Evolutionary conservation across 2,329 filamentous ascomycete species (phyloP).

Genomic region (Sordariomycetes sp.): DNA sequence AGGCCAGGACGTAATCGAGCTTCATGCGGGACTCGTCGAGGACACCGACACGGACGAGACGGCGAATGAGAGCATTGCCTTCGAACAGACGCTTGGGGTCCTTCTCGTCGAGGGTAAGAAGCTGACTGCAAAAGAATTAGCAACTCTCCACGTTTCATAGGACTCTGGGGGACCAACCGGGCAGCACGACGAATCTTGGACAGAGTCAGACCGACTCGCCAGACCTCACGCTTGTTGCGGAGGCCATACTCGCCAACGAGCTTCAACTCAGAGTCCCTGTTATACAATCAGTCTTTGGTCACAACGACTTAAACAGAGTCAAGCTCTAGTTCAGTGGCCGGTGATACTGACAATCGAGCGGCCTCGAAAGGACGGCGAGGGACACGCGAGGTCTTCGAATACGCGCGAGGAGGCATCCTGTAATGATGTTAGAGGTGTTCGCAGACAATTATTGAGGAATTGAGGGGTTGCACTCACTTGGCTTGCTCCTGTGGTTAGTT

Average conservation of each 20-base stretch:
- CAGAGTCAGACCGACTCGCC: slow-evolving; percentile 98
- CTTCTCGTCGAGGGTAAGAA: slow-evolving; percentile 99
- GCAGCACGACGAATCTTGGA: slow-evolving; percentile 99
- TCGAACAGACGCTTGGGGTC: slow-evolving; percentile 99
- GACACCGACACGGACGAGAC: slow-evolving; percentile 98
- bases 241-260: slow-evolving; percentile 99
- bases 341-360: slow-evolving; percentile 97
- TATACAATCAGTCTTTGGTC: slow-evolving; percentile 55
- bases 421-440: slow-evolving; percentile 15
- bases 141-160: neutral
- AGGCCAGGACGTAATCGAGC: slow-evolving; percentile 99
- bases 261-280: slow-evolving; percentile 98
- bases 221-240: slow-evolving; percentile 99
- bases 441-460: slow-evolving; percentile 3
- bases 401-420: slow-evolving; percentile 48
- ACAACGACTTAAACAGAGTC: slow-evolving; percentile 93
- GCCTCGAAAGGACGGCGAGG: slow-evolving; percentile 97
- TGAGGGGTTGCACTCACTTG: slow-evolving; percentile 23
- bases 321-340: slow-evolving; percentile 98
- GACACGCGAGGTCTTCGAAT: slow-evolving; percentile 99
- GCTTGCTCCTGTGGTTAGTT: slow-evolving; percentile 27
- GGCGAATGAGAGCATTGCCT: slow-evolving; percentile 99
- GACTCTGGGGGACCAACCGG: slow-evolving; percentile 52
- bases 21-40: slow-evolving; percentile 99
- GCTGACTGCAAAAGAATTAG: slow-evolving; percentile 60